phyloP scores from a whole-genome alignment of 129 eudicot genomes.

The Lactuca sativa region DNA sequence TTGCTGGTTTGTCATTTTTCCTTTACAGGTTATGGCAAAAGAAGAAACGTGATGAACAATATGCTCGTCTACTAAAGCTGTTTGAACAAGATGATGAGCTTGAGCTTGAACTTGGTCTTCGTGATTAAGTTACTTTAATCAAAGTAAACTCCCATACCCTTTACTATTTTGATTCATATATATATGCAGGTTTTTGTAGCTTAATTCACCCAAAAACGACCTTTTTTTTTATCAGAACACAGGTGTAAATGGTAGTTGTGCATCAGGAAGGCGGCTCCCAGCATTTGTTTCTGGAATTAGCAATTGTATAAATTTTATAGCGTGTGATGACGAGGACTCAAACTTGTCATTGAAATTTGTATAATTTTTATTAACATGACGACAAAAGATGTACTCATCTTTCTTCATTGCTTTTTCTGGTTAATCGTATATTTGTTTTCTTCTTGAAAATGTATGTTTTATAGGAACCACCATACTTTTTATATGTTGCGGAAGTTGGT shows the following conservation, averaged over 20 bases:
- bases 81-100: conserved; percentile 84
- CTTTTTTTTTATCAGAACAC: not conserved
- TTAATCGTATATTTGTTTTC: not conserved
- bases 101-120: conserved; percentile 79
- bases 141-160: conserved; percentile 6
- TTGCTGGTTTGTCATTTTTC: conserved; percentile 54
- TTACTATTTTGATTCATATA: not conserved
- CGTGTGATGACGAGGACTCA: conserved; percentile 3
- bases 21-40: conserved; percentile 77
- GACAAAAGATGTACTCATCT: conserved; percentile 7
- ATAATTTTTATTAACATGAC: conserved; percentile 21
- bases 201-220: not conserved
- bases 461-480: conserved; percentile 15
- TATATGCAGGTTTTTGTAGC: not conserved
- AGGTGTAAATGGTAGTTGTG: conserved; percentile 21
- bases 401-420: not conserved
- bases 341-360: conserved; percentile 7
- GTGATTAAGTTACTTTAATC: conserved; percentile 45
- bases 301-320: not conserved
- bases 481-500: conserved; percentile 1
- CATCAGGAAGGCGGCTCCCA: conserved; percentile 8
- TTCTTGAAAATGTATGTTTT: not conserved
- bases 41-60: conserved; percentile 83
- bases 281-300: conserved; percentile 6
- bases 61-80: conserved; percentile 78